phyloP scores from a whole-genome alignment of 1,284 basidiomycete species.

The Ceratobasidium sp. region DNA sequence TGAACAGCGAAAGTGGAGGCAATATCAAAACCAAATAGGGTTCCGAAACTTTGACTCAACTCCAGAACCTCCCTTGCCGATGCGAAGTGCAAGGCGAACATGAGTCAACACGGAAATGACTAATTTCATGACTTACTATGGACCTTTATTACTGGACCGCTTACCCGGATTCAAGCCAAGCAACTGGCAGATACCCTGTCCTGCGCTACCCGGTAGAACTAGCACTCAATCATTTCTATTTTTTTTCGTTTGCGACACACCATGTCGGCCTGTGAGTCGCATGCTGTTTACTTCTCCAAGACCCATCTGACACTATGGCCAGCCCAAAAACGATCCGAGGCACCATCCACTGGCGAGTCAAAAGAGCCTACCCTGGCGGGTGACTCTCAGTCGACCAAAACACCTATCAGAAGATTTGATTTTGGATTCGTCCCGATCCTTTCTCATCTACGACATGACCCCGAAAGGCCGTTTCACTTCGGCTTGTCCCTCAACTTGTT shows the following conservation, averaged over 20 bases:
- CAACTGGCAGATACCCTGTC: too few relatives aligned
- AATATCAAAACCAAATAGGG: neutral
- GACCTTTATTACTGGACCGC: too few relatives aligned
- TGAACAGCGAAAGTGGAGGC: neutral
- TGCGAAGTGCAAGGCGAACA: neutral
- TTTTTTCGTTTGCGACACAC: too few relatives aligned
- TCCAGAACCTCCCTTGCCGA: neutral
- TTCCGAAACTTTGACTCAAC: neutral
- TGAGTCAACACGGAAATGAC: neutral
- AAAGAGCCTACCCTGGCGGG: neutral
- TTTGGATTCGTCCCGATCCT: conserved; percentile 75
- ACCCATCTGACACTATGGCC: too few relatives aligned
- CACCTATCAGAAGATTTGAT: conserved; percentile 46
- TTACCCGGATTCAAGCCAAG: too few relatives aligned
- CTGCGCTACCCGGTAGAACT: too few relatives aligned
- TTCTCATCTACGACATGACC: conserved; percentile 64
- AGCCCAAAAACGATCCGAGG: neutral
- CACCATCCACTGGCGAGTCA: neutral
- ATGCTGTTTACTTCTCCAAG: too few relatives aligned
- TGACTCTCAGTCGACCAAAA: neutral
- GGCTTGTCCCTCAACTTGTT: conserved; percentile 65
- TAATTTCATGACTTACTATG: neutral
- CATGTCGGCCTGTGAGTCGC: neutral
- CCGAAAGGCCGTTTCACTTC: conserved; percentile 64
- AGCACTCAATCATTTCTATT: too few relatives aligned